Conservation (phyloP, 805 yeast genomes). For the Gaillardinia entomophila region DNA sequence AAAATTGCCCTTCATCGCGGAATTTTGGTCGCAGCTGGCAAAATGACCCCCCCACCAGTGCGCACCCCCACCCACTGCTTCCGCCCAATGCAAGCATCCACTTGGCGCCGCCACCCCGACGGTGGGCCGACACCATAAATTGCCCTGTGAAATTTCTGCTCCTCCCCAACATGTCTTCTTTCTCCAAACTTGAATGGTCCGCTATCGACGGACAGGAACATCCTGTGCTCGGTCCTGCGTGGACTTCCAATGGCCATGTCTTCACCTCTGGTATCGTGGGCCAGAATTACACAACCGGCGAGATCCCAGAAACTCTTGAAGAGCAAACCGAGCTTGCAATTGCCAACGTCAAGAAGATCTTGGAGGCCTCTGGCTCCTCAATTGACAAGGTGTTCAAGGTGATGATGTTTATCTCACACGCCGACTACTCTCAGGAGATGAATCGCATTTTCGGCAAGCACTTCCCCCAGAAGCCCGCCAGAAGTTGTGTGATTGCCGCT, state of each 20-base stretch:
- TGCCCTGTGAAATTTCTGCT: no score
- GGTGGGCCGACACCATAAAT: no score
- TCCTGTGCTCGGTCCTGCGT: slow-evolving; percentile 24
- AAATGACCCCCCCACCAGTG: no score
- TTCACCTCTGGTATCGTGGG: slow-evolving; percentile 49
- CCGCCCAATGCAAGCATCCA: no score
- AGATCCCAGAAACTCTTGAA: slow-evolving; percentile 35
- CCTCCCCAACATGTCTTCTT: no score
- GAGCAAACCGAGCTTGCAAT: slow-evolving; percentile 44
- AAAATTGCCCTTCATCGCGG: no score
- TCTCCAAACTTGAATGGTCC: slow-evolving; percentile 13
- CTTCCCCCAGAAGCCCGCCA: slow-evolving; percentile 46
- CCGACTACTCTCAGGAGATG: slow-evolving; percentile 34
- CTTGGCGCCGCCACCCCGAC: no score
- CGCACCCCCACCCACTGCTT: no score
- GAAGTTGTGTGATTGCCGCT: slow-evolving; percentile 47
- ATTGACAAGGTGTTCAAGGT: slow-evolving; percentile 45
- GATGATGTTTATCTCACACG: slow-evolving; percentile 41
- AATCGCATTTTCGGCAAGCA: slow-evolving; percentile 42
- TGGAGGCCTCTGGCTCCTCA: slow-evolving; percentile 42
- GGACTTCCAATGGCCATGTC: slow-evolving; percentile 31
- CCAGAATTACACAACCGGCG: slow-evolving; percentile 31
- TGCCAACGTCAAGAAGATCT: slow-evolving; percentile 33
- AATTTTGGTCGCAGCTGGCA: no score
- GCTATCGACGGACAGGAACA: slow-evolving; percentile 25